phyloP scores from a whole-genome alignment of 495 filamentous ascomycete genomes.

The Penicillium macrosclerotiorum region DNA sequence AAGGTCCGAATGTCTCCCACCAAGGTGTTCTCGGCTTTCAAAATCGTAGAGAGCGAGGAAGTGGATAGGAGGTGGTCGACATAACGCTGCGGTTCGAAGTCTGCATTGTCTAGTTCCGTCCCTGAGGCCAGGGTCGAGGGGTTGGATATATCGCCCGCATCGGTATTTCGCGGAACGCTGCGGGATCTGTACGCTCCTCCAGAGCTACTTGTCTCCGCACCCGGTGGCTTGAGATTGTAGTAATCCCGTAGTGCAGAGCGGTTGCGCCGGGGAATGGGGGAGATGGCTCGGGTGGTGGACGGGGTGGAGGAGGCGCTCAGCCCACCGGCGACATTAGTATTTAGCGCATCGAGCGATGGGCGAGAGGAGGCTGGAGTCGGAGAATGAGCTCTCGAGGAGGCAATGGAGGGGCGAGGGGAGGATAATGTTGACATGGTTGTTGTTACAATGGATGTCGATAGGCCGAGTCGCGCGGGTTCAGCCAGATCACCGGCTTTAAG shows the following conservation, averaged over 20 bases:
- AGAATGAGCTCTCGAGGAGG: constrained; percentile 60
- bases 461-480: constrained; percentile 6
- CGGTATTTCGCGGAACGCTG: constrained; percentile 42
- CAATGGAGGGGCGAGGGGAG: constrained; percentile 66
- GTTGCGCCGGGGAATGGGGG: constrained; percentile 58
- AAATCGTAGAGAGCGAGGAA: constrained; percentile 61
- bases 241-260: constrained; percentile 89
- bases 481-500: constrained; percentile 23
- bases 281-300: constrained; percentile 45
- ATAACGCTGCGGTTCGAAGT: constrained; percentile 47
- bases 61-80: constrained; percentile 45
- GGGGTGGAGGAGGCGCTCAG: constrained; percentile 52
- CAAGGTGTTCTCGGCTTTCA: constrained; percentile 57
- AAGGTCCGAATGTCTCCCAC: constrained; percentile 77
- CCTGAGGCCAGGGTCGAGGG: constrained; percentile 30
- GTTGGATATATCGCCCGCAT: constrained; percentile 34
- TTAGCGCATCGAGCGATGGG: constrained; percentile 63
- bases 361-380: constrained; percentile 66
- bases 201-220: constrained; percentile 19
- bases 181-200: constrained; percentile 27
- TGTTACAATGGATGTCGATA: constrained; percentile 1
- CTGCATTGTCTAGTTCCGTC: constrained; percentile 47
- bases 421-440: constrained; percentile 73
- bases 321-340: constrained; percentile 41
- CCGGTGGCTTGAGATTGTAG: constrained; percentile 75